Evolutionary conservation across 305 asterid species (phyloP).

Genomic region (Solanum hybrid): DNA sequence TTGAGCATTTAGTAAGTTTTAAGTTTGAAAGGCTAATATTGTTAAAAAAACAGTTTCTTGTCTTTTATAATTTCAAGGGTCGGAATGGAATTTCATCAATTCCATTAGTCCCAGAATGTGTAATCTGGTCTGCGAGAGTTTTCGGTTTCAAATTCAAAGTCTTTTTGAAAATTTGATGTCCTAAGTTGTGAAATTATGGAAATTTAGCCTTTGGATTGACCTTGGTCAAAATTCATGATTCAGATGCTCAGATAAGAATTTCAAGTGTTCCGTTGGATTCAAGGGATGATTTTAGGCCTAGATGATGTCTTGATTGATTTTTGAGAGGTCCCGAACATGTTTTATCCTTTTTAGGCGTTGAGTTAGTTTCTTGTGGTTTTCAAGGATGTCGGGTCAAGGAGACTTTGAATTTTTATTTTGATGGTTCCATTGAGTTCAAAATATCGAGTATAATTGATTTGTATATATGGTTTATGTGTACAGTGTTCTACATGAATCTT

Average conservation of each 20-base stretch:
- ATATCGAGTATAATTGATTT: neutral
- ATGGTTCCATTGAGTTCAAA: neutral
- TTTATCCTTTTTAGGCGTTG: neutral
- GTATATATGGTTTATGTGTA: neutral
- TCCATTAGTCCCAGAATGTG: neutral
- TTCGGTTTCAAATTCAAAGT: neutral
- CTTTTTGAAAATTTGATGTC: neutral
- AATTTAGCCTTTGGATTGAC: neutral
- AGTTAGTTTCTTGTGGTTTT: neutral
- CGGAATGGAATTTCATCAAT: neutral
- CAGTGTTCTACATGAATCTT: too few species aligned
- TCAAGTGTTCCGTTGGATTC: neutral
- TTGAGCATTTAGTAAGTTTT: neutral
- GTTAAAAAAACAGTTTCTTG: too few species aligned
- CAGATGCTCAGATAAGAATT: neutral
- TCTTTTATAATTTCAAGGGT: neutral
- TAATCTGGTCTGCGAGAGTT: neutral
- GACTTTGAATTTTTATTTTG: neutral
- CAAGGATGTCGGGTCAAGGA: neutral
- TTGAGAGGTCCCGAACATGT: neutral
- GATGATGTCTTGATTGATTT: neutral
- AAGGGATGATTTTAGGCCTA: neutral
- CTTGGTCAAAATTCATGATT: neutral
- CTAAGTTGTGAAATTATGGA: neutral
- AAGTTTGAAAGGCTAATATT: neutral